Percentiles rank a stretch among this genome's conserved stretches.
phyloP scores from a whole-genome alignment of 805 yeast genomes.

The Cyberlindnera maritima region DNA sequence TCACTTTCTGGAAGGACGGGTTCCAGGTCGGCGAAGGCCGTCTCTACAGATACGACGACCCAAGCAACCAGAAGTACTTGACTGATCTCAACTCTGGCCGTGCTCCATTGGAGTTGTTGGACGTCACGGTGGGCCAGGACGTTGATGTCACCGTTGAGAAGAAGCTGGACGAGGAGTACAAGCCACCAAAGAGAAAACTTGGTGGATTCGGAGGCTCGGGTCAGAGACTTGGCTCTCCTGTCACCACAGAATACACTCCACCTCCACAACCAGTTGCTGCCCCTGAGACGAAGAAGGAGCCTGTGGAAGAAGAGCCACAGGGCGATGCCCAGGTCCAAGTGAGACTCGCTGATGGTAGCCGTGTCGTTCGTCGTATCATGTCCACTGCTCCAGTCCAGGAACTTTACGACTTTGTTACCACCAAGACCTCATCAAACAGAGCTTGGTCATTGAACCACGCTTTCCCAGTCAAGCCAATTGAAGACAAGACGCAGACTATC shows the following conservation, averaged over 20 bases:
- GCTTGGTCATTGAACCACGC: slow-evolving; percentile 70
- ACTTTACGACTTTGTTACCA: slow-evolving; percentile 67
- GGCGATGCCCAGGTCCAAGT: slow-evolving; percentile 82
- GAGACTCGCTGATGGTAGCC: slow-evolving; percentile 78
- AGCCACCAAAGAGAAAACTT: slow-evolving; percentile 56
- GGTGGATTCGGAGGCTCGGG: slow-evolving; percentile 82
- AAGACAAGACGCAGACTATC: slow-evolving; percentile 53
- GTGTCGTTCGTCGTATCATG: slow-evolving; percentile 61
- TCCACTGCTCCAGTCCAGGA: slow-evolving; percentile 61
- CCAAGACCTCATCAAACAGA: slow-evolving; percentile 37
- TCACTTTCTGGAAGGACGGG: slow-evolving; percentile 96
- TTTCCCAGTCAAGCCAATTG: slow-evolving; percentile 77
- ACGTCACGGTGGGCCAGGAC: slow-evolving; percentile 86
- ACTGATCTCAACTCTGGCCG: slow-evolving; percentile 83
- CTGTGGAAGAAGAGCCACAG: slow-evolving; percentile 25
- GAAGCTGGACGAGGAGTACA: slow-evolving; percentile 77
- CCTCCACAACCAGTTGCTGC: slow-evolving; percentile 11
- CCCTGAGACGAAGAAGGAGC: slow-evolving; percentile 7
- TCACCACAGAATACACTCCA: slow-evolving; percentile 60
- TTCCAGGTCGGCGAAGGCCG: slow-evolving; percentile 93
- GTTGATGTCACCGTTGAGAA: slow-evolving; percentile 88
- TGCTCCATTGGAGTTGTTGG: slow-evolving; percentile 81
- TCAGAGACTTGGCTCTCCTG: slow-evolving; percentile 84
- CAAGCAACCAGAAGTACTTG: slow-evolving; percentile 75
- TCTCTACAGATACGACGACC: slow-evolving; percentile 86